Conservation (phyloP, 768 basidiomycete genomes). For the Tephrocybe sp. region DNA sequence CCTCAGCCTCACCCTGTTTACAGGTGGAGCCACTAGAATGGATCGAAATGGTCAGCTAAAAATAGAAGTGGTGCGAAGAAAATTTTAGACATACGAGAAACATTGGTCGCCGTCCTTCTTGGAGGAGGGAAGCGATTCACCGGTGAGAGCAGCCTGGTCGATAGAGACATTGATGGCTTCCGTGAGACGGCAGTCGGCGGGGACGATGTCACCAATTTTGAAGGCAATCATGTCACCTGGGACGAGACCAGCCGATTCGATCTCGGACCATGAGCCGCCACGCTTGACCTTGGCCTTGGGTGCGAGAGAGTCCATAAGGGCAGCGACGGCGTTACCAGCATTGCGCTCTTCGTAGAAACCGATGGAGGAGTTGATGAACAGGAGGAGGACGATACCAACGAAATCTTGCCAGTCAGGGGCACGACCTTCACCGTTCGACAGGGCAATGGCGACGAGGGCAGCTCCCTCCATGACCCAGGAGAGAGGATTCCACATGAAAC, state of each 20-base stretch:
- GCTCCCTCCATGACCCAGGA: conserved; percentile 99
- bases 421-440: conserved; percentile 86
- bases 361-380: conserved; percentile 94
- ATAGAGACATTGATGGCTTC: conserved; percentile 98
- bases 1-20: conserved; percentile 99
- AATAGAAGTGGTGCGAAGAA: conserved; percentile 5
- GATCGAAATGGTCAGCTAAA: conserved; percentile 4
- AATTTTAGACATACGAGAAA: conserved; percentile 76
- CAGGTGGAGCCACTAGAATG: conserved; percentile 85
- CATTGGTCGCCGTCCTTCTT: conserved; percentile 97
- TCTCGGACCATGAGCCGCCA: conserved; percentile 80
- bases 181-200: conserved; percentile 95
- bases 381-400: conserved; percentile 88
- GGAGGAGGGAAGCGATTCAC: conserved; percentile 90
- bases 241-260: conserved; percentile 87
- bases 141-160: conserved; percentile 97
- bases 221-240: conserved; percentile 96
- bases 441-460: conserved; percentile 89
- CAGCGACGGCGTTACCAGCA: conserved; percentile 98
- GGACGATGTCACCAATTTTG: conserved; percentile 99
- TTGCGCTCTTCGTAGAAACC: conserved; percentile 98
- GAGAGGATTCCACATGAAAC: conserved; percentile 99
- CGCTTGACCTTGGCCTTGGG: conserved; percentile 97
- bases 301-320: conserved; percentile 98
- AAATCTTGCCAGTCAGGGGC: conserved; percentile 98